A percentile compares a stretch with the other conserved stretches of the same genome.
Evolutionary conservation across 768 basidiomycete genomes (phyloP).

Genomic region (Auriscalpium microsporum): DNA sequence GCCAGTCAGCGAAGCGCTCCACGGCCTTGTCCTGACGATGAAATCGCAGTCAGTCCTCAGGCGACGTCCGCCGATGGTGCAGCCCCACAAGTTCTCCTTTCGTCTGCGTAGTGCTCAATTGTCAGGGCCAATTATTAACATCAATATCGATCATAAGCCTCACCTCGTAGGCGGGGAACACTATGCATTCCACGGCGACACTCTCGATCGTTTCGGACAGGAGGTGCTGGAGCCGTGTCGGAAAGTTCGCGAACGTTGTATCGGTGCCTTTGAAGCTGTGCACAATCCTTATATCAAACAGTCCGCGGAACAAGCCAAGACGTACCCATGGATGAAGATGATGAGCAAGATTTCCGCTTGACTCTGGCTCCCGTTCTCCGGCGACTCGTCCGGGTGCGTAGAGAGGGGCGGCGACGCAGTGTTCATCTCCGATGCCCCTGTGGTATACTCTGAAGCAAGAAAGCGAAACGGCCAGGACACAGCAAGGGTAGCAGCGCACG

Average conservation of each 20-base stretch:
- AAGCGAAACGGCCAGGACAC: no score
- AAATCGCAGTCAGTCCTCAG: not conserved
- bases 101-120: constrained; percentile 40
- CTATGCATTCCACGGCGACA: constrained; percentile 56
- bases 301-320: constrained; percentile 19
- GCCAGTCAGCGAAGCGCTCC: constrained; percentile 84
- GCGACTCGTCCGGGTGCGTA: not conserved
- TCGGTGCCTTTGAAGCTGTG: constrained; percentile 52
- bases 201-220: constrained; percentile 55
- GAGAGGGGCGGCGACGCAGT: not conserved
- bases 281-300: not conserved
- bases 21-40: constrained; percentile 40
- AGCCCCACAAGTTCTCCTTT: constrained; percentile 72
- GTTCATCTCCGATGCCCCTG: no score
- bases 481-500: no score
- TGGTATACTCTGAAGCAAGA: no score
- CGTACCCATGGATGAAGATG: constrained; percentile 76
- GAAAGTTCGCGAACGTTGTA: constrained; percentile 70
- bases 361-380: not conserved
- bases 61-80: no score
- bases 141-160: constrained; percentile 15
- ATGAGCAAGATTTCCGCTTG: constrained; percentile 45
- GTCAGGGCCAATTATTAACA: not conserved
- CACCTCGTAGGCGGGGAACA: constrained; percentile 89
- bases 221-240: constrained; percentile 68